These are phyloP conservation scores for Penicillium sclerotigenum DNA, from an alignment of 2,329 filamentous ascomycete genomes.

Conservation along the genomic window DNA sequence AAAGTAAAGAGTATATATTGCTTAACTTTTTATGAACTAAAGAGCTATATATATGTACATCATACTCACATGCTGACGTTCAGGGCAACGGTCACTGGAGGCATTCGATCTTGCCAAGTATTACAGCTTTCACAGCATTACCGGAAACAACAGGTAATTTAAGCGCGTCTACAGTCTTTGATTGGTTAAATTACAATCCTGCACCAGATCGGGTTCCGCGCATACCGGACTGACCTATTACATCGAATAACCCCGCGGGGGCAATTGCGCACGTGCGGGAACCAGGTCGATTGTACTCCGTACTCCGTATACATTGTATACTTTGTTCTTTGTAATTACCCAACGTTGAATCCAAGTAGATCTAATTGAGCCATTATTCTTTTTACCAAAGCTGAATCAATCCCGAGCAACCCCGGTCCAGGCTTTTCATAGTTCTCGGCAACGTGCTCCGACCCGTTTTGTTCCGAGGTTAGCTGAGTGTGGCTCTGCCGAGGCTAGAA, in stretches of 20 bases:
- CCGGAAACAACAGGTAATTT: not conserved
- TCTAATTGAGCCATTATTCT: not conserved
- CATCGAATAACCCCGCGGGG: conserved; percentile 11
- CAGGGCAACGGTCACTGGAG: conserved; percentile 11
- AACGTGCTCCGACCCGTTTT: conserved; percentile 15
- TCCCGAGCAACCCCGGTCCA: not conserved
- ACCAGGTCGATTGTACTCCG: conserved; percentile 1
- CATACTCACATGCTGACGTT: conserved; percentile 20
- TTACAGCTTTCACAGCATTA: conserved; percentile 1
- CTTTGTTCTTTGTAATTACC: not conserved
- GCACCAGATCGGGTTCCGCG: not conserved
- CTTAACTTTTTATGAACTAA: not conserved
- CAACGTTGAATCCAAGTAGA: not conserved
- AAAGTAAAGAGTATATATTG: not conserved
- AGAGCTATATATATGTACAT: not conserved
- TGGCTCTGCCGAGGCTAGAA: conserved; percentile 10
- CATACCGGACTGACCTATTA: conserved; percentile 9
- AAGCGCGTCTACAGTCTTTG: not conserved
- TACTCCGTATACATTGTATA: no score
- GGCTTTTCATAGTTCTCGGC: conserved; percentile 5
- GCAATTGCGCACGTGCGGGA: conserved; percentile 21
- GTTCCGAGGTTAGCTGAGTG: conserved; percentile 17
- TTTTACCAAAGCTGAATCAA: not conserved
- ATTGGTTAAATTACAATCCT: conserved; percentile 9
- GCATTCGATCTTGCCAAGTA: conserved; percentile 6